phyloP scores from a whole-genome alignment of 1,284 basidiomycete species.

The Quambalaria eucalypti region DNA sequence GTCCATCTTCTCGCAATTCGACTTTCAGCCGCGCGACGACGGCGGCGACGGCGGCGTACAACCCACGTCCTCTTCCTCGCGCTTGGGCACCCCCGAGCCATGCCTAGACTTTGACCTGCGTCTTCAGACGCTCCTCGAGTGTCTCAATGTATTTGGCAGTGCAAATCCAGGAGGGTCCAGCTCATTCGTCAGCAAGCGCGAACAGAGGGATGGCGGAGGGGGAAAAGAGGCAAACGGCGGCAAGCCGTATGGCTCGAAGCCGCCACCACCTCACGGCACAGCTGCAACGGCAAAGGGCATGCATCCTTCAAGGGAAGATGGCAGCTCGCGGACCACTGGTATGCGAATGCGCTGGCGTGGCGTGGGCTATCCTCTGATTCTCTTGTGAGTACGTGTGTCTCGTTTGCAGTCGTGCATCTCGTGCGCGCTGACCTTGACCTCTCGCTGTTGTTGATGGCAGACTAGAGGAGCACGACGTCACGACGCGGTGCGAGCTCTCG shows the following conservation, averaged over 20 bases:
- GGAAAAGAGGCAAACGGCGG: no score
- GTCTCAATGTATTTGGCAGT: slow-evolving; percentile 83
- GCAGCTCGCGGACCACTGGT: slow-evolving; percentile 64
- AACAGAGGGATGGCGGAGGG: no score
- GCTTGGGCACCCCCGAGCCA: slow-evolving; percentile 33
- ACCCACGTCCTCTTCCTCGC: not conserved
- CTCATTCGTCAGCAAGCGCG: not conserved
- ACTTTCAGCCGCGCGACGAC: slow-evolving; percentile 46
- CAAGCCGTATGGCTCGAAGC: no score
- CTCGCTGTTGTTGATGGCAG: no score
- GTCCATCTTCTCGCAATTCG: slow-evolving; percentile 68
- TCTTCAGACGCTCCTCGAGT: slow-evolving; percentile 71
- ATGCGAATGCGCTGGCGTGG: slow-evolving; percentile 77
- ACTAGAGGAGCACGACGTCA: slow-evolving; percentile 77
- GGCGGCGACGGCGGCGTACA: no score
- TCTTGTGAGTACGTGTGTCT: slow-evolving; percentile 59
- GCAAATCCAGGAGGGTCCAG: slow-evolving; percentile 42
- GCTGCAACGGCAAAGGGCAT: no score
- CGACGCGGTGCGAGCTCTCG: slow-evolving; percentile 75
- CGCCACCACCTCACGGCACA: no score
- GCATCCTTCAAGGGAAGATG: no score
- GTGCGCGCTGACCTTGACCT: slow-evolving; percentile 53
- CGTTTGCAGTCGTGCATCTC: not conserved
- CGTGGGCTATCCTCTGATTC: slow-evolving; percentile 67
- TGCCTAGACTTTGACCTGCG: slow-evolving; percentile 64